Percentiles rank a stretch among this genome's conserved stretches.
Evolutionary conservation across 106 monocot species (phyloP).

Genomic region (Dendrobium officinale): DNA sequence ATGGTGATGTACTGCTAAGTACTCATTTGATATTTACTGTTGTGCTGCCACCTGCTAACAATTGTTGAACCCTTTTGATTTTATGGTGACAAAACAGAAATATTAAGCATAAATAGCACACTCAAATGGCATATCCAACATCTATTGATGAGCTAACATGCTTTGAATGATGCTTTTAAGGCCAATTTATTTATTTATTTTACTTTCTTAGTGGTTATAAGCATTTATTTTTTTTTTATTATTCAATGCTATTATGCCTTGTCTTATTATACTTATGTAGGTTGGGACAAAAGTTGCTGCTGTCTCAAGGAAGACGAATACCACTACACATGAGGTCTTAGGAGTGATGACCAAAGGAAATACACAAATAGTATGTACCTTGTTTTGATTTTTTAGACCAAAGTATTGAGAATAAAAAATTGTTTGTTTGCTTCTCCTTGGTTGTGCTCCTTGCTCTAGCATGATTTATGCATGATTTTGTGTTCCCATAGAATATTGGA

Average conservation of each 20-base stretch:
- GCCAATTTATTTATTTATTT: neutral
- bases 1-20: too few species aligned
- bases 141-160: neutral
- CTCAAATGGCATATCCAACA: neutral
- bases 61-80: too few species aligned
- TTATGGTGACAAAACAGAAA: too few species aligned
- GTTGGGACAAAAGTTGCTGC: conserved; percentile 87
- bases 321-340: conserved; percentile 89
- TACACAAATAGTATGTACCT: conserved; percentile 82
- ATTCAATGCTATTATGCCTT: neutral
- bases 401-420: neutral
- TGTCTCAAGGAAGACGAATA: conserved; percentile 95
- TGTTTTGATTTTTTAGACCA: neutral
- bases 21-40: too few species aligned
- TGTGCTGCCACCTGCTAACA: too few species aligned
- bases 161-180: neutral
- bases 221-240: neutral
- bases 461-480: neutral
- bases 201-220: neutral
- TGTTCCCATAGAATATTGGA: neutral
- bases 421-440: neutral
- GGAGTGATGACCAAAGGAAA: conserved; percentile 87
- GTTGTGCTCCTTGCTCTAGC: neutral
- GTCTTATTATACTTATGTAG: conserved; percentile 14
- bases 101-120: too few species aligned